Evolutionary conservation across 2,329 filamentous ascomycete genomes (phyloP).

Genomic region (Colletotrichum higginsianum): DNA sequence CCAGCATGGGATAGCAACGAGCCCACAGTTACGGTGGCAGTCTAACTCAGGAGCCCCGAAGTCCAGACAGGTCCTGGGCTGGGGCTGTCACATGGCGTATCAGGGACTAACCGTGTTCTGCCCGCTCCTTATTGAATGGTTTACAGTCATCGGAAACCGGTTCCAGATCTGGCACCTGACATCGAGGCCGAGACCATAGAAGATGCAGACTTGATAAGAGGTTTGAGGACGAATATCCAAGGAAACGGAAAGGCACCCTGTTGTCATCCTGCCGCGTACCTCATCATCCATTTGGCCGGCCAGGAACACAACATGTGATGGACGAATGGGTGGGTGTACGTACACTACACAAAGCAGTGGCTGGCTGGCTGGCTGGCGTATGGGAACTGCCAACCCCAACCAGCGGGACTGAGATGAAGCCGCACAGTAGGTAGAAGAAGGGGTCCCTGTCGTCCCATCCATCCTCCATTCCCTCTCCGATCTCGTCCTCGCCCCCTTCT

Average conservation of each 20-base stretch:
- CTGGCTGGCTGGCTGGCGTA: not conserved
- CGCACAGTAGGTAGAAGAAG: not conserved
- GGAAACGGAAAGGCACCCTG: not conserved
- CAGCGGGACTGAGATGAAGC: not conserved
- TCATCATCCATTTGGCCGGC: not conserved
- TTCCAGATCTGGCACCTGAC: constrained; percentile 35
- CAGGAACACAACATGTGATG: not conserved
- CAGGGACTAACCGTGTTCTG: constrained; percentile 31
- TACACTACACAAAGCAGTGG: not conserved
- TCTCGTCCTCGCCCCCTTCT: not conserved
- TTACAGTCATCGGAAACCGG: constrained; percentile 21
- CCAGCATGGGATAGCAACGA: not conserved
- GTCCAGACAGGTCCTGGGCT: constrained; percentile 7
- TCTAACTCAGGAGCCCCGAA: constrained; percentile 1
- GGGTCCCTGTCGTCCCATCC: constrained; percentile 34
- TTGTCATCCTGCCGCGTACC: not conserved
- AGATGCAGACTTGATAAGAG: not conserved
- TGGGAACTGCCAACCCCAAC: not conserved
- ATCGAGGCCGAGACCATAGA: constrained; percentile 20
- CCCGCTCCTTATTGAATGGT: constrained; percentile 14
- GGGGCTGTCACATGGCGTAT: constrained; percentile 36
- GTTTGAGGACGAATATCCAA: not conserved
- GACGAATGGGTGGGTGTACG: not conserved
- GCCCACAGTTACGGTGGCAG: constrained; percentile 5
- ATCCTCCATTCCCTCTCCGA: constrained; percentile 1